Evolutionary conservation across 306 rosid genomes (phyloP).

Genomic region (Castanea mollissima): DNA sequence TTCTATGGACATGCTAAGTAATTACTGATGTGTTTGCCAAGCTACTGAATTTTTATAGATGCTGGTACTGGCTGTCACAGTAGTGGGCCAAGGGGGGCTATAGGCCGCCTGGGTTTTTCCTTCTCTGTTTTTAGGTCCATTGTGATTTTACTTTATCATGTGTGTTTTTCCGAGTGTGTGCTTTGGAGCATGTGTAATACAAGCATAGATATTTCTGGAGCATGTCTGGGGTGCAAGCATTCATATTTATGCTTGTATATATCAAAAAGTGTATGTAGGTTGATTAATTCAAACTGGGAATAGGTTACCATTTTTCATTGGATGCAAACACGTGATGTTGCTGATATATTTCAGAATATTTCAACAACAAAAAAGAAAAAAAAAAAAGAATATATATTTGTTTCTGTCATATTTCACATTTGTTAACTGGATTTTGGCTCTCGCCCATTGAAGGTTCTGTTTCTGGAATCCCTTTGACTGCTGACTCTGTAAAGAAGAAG

Average conservation of each 20-base stretch:
- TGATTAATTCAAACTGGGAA: too few species aligned
- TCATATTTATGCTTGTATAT: not conserved
- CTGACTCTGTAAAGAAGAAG: conserved; percentile 81
- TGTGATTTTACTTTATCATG: too few species aligned
- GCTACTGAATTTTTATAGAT: too few species aligned
- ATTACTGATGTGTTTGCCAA: too few species aligned
- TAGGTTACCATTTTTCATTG: too few species aligned
- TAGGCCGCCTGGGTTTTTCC: too few species aligned
- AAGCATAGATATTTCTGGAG: not conserved
- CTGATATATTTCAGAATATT: not conserved
- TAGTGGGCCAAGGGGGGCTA: too few species aligned
- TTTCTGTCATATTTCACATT: conserved; percentile 13
- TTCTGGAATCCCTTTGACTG: conserved; percentile 61
- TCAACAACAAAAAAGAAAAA: conserved; percentile 3
- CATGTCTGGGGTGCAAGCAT: not conserved
- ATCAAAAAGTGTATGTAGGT: too few species aligned
- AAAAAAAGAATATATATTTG: not conserved
- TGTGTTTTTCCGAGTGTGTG: not conserved
- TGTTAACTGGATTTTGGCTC: conserved; percentile 35
- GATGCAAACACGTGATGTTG: not conserved
- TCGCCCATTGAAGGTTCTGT: conserved; percentile 61
- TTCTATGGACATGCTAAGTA: too few species aligned
- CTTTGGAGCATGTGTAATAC: not conserved
- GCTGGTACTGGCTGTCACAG: too few species aligned
- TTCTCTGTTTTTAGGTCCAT: too few species aligned